A percentile compares a stretch with the other conserved stretches of the same genome.
Conservation (phyloP, 2,329 filamentous ascomycete genomes). For the Monilinia fructigena region DNA sequence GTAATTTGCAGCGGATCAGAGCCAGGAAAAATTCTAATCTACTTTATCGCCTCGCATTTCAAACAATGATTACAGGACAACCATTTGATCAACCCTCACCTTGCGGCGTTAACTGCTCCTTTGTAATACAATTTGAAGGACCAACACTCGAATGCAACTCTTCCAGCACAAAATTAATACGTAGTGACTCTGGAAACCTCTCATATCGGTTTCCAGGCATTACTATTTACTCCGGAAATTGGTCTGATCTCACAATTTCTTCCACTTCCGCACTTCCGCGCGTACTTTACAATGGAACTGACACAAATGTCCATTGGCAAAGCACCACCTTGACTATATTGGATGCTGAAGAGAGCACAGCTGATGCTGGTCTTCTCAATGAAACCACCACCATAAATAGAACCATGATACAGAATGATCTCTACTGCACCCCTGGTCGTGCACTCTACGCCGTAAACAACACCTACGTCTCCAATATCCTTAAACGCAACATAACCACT, state of each 20-base stretch:
- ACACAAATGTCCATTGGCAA: constrained; percentile 11
- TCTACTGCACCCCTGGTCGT: constrained; percentile 26
- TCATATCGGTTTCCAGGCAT: neutral
- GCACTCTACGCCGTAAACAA: constrained; percentile 29
- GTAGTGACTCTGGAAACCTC: neutral
- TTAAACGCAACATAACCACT: constrained; percentile 18
- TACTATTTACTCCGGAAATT: constrained; percentile 10
- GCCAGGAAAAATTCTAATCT: constrained; percentile 22
- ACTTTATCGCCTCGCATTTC: constrained; percentile 25
- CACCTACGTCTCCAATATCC: constrained; percentile 27
- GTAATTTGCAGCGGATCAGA: neutral
- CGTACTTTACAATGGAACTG: neutral
- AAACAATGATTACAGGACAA: constrained; percentile 28
- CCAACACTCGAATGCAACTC: constrained; percentile 27
- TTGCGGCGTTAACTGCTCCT: constrained; percentile 32
- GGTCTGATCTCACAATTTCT: neutral
- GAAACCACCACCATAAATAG: neutral
- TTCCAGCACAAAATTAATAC: neutral
- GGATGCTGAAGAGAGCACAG: neutral
- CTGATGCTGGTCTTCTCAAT: neutral
- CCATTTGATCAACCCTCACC: constrained; percentile 25
- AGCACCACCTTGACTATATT: neutral
- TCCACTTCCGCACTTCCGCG: neutral
- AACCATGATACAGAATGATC: constrained; percentile 19
- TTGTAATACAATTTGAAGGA: constrained; percentile 27